A percentile compares a stretch with the other conserved stretches of the same genome.
Evolutionary conservation across 257 asterid genomes (phyloP).

Genomic region (Hygrophila difformis): DNA sequence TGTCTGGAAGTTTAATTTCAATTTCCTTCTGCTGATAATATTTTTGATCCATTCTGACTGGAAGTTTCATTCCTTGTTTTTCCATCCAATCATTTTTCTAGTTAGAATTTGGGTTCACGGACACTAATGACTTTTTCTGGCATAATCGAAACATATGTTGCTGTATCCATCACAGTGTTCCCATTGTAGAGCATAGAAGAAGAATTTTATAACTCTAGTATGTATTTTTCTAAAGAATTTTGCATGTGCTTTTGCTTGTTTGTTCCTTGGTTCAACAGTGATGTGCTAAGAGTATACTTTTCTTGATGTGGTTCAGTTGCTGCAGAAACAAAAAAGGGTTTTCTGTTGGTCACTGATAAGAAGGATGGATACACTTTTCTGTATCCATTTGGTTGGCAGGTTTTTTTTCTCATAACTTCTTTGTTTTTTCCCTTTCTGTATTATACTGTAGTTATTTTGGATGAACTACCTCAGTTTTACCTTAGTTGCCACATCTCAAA

Average conservation of each 20-base stretch:
- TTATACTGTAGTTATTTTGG: background rate
- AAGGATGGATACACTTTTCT: conserved; percentile 78
- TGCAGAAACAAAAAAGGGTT: conserved; percentile 86
- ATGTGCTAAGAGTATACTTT: conserved; percentile 42
- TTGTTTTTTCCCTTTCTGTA: background rate
- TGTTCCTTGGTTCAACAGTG: conserved; percentile 17
- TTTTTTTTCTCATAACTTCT: conserved; percentile 6
- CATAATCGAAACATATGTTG: background rate
- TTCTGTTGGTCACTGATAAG: conserved; percentile 59
- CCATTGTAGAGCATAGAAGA: too few species aligned
- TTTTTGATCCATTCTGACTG: background rate
- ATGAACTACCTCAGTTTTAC: background rate
- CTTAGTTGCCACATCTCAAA: conserved; percentile 5
- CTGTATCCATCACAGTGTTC: too few species aligned
- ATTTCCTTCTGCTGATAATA: background rate
- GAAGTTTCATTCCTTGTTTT: background rate
- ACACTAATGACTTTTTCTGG: background rate
- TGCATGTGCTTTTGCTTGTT: conserved; percentile 3
- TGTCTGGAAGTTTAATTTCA: background rate
- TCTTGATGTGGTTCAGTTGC: conserved; percentile 81
- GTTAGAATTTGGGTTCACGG: background rate
- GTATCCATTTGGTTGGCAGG: conserved; percentile 98
- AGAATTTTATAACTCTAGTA: background rate
- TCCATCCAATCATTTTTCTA: too few species aligned
- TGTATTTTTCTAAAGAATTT: background rate